phyloP scores from a whole-genome alignment of 2,329 filamentous ascomycete species.

The Hymenoscyphus salicellus region DNA sequence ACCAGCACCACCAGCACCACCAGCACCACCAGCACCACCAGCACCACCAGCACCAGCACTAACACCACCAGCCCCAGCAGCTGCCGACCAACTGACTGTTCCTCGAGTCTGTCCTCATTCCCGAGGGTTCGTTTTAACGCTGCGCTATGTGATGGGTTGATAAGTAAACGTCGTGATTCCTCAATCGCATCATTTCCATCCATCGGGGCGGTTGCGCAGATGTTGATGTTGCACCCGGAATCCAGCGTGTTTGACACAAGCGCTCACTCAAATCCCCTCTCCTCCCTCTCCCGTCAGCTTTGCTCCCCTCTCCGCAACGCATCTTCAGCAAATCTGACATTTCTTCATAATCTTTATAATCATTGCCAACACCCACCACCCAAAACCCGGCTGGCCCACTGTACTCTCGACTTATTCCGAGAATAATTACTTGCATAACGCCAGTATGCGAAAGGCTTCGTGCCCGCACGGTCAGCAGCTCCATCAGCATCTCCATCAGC shows the following conservation, averaged over 20 bases:
- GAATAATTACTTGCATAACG: constrained; percentile 13
- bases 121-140: neutral
- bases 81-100: neutral
- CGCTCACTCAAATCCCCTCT: neutral
- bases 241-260: neutral
- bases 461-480: too few species aligned
- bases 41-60: too few species aligned
- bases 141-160: neutral
- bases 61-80: neutral
- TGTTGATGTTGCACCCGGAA: neutral
- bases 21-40: too few species aligned
- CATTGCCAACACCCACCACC: neutral
- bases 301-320: neutral
- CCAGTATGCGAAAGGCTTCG: neutral
- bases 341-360: neutral
- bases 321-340: neutral
- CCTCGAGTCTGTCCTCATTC: neutral
- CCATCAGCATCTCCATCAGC: constrained; percentile 8
- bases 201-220: neutral
- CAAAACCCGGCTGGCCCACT: neutral
- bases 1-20: neutral
- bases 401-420: neutral
- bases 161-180: neutral
- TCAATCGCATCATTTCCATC: neutral
- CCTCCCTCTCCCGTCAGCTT: neutral